Conservation (phyloP, 1,139 yeast species). For the Yamadazyma sp. region DNA sequence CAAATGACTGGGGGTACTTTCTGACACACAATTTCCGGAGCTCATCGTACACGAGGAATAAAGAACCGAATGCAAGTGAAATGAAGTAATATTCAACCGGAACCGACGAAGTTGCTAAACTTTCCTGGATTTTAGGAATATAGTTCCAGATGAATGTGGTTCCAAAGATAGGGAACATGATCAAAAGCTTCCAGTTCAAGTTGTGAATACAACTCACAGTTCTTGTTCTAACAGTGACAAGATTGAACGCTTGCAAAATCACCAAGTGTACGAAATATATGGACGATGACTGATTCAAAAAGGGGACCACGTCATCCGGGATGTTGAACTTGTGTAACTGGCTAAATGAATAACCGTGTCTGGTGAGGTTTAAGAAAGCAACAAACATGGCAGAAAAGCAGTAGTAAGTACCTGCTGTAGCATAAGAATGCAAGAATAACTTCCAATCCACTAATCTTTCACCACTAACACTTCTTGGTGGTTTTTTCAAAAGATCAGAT, state of each 20-base stretch:
- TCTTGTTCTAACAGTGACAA: slow-evolving; percentile 48
- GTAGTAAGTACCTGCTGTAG: slow-evolving; percentile 43
- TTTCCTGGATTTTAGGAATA: slow-evolving; percentile 41
- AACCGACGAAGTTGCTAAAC: slow-evolving; percentile 37
- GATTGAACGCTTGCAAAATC: slow-evolving; percentile 49
- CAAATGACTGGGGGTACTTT: slow-evolving; percentile 32
- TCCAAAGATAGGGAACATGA: slow-evolving; percentile 38
- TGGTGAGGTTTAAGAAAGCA: slow-evolving; percentile 40
- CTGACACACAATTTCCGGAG: slow-evolving; percentile 40
- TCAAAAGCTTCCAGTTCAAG: slow-evolving; percentile 26
- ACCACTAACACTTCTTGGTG: slow-evolving; percentile 44
- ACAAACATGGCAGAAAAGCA: slow-evolving; percentile 44
- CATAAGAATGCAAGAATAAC: slow-evolving; percentile 44
- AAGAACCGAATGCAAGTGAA: slow-evolving; percentile 46
- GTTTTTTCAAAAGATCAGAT: slow-evolving; percentile 39
- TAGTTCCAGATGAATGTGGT: slow-evolving; percentile 49
- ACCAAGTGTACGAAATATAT: slow-evolving; percentile 52
- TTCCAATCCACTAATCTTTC: slow-evolving; percentile 45
- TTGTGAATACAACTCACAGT: slow-evolving; percentile 39
- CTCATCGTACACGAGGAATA: slow-evolving; percentile 43
- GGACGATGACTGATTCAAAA: slow-evolving; percentile 40
- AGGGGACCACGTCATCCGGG: slow-evolving; percentile 22
- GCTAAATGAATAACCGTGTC: slow-evolving; percentile 37
- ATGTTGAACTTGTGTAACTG: slow-evolving; percentile 32
- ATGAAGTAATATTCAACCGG: slow-evolving; percentile 52